Base-by-base conservation (phyloP, 208 protist genomes). In the Wallacemonas collosoma region DNA sequence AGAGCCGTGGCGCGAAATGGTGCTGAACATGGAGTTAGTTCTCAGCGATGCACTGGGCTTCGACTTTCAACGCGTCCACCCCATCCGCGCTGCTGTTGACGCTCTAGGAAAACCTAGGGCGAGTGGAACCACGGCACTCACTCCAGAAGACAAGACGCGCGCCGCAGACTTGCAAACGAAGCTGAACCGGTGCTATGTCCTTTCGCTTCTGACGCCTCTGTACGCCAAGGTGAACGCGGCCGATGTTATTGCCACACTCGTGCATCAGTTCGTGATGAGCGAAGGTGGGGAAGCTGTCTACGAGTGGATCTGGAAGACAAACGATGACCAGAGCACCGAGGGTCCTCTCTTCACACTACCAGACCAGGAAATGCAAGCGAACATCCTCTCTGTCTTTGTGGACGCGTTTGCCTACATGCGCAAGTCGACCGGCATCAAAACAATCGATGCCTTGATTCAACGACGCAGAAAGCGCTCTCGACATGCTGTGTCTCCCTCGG, bases 11-110 rank as follows among this genome's bases (percentile, higher is more conserved):
- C 81, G 88, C 6, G 65, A 79, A 17, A 80, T 85, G 66, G 60
- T 96, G 62, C 75, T 94, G 5, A 80, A 94, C 36, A 83, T 84
- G 47, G 92, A 96, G 77, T 72, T 95, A 39, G 67, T 96, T 17
- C 58, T 96, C 41, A 85, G 87, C 57, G 82, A 94, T 58, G 82
- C 85, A 2, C 77, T 96, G 15, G 60, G 73, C 36, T 96, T 96
- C 72, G 83, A 93, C 54, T 94, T 94, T 77, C 88, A 94, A 50
- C 77, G 85, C 11, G 81, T 79, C n/a, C 88, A 92, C 54, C 84
- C 87, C 17, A 74, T 87, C 38, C 75, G 71, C 2, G 73, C 78
- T 5, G 87, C 85, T 35, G 57, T 86, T 62, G 73, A 75, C n/a
- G 55, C 85, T 15, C 56, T 96, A 38, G 73, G 76, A 62, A 55